Evolutionary conservation across 2,329 filamentous ascomycete species (phyloP).

Genomic region (Hypoxylon sp.): DNA sequence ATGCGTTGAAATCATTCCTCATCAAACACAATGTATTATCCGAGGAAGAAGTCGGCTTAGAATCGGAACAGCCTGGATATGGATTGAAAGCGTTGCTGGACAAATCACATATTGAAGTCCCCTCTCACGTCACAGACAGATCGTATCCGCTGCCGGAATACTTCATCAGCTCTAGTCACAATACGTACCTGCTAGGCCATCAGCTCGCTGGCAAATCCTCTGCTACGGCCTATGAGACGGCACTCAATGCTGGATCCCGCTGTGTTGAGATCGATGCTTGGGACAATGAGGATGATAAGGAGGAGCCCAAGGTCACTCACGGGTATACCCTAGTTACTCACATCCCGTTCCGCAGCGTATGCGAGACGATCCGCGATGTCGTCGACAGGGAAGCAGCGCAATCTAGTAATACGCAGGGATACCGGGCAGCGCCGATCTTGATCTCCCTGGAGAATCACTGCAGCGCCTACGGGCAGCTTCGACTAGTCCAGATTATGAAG

Average conservation of each 20-base stretch:
- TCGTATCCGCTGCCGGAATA: constrained; percentile 75
- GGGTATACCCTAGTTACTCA: constrained; percentile 76
- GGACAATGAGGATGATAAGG: constrained; percentile 70
- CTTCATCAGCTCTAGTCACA: constrained; percentile 79
- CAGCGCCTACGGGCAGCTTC: constrained; percentile 67
- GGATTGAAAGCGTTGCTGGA: constrained; percentile 66
- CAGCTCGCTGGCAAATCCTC: constrained; percentile 75
- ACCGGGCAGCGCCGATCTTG: constrained; percentile 68
- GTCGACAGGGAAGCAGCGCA: constrained; percentile 68
- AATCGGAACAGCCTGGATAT: constrained; percentile 58
- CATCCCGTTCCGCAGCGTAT: constrained; percentile 73
- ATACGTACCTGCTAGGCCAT: constrained; percentile 78
- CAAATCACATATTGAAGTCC: constrained; percentile 69
- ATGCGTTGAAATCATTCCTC: constrained; percentile 68
- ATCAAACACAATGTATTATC: constrained; percentile 64
- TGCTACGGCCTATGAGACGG: constrained; percentile 72
- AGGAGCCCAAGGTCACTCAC: constrained; percentile 78
- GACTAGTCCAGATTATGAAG: constrained; percentile 73
- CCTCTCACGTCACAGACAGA: constrained; percentile 65
- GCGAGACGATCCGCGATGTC: constrained; percentile 73
- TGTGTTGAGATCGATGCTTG: constrained; percentile 82
- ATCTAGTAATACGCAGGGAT: constrained; percentile 55
- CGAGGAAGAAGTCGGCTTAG: constrained; percentile 61
- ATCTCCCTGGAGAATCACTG: constrained; percentile 78
- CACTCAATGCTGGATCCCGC: constrained; percentile 71